phyloP scores from a whole-genome alignment of 345 rosid genomes.

The Euphorbia lathyris region DNA sequence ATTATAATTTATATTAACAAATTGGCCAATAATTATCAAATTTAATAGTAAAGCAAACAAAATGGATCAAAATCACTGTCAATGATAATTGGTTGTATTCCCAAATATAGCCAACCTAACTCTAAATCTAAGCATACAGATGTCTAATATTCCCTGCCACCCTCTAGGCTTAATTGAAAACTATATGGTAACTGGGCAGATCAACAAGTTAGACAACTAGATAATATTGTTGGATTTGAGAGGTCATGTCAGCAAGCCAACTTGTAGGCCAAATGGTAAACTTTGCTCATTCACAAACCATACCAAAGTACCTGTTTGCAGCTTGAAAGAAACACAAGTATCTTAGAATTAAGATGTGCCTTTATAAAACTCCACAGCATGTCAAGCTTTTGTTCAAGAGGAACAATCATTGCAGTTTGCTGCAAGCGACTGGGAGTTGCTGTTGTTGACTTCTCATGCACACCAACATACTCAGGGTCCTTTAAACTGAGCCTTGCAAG shows the following conservation, averaged over 20 bases:
- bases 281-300: slow-evolving; percentile 1
- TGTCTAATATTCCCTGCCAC: not conserved
- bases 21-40: too few relatives aligned
- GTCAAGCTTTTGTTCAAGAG: slow-evolving; percentile 84
- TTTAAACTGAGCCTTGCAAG: slow-evolving; percentile 96
- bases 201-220: too few relatives aligned
- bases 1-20: too few relatives aligned
- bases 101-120: not conserved
- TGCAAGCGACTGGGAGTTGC: slow-evolving; percentile 77
- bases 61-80: not conserved
- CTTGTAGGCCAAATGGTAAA: not conserved
- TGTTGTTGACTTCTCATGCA: slow-evolving; percentile 72
- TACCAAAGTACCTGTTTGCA: slow-evolving; percentile 72
- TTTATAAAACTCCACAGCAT: slow-evolving; percentile 92
- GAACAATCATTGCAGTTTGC: slow-evolving; percentile 84
- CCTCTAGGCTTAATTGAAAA: not conserved
- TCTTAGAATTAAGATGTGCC: slow-evolving; percentile 69
- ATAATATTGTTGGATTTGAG: not conserved
- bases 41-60: not conserved
- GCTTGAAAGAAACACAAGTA: slow-evolving; percentile 88
- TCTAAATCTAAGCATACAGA: slow-evolving; percentile 4
- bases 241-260: not conserved
- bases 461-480: slow-evolving; percentile 91
- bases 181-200: too few relatives aligned
- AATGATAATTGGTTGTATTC: not conserved